Conservation (phyloP, 2,329 filamentous ascomycete species). For the Dendrostoma leiphaemia region DNA sequence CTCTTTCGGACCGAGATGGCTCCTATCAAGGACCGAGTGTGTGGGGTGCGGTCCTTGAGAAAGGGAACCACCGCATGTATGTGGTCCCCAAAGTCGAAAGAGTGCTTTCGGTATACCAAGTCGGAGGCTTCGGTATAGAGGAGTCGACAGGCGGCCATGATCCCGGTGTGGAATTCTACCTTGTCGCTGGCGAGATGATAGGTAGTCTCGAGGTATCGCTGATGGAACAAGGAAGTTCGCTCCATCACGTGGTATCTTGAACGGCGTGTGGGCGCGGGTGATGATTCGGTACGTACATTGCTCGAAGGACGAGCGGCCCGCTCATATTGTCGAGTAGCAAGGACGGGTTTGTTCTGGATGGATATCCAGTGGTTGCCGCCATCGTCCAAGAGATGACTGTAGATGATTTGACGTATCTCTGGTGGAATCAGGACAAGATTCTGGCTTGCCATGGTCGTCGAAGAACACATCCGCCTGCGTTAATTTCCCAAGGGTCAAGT, state of each 20-base stretch:
- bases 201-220: conserved; percentile 49
- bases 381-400: conserved; percentile 42
- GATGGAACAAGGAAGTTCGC: conserved; percentile 31
- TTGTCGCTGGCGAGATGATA: conserved; percentile 48
- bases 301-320: neutral
- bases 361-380: conserved; percentile 35
- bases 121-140: conserved; percentile 55
- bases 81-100: conserved; percentile 58
- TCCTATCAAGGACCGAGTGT: conserved; percentile 44
- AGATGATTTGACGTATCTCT: conserved; percentile 44
- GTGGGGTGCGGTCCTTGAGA: conserved; percentile 52
- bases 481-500: too few species aligned
- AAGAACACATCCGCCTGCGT: too few species aligned
- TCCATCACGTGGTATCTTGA: conserved; percentile 39
- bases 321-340: conserved; percentile 1
- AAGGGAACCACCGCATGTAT: conserved; percentile 59
- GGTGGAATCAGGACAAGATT: conserved; percentile 28
- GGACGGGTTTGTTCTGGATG: conserved; percentile 37
- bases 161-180: conserved; percentile 38
- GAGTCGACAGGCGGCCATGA: conserved; percentile 44
- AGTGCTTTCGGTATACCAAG: conserved; percentile 53
- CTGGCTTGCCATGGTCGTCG: neutral
- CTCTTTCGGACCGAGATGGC: conserved; percentile 55
- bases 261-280: neutral
- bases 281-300: neutral